Conservation (phyloP, 2,329 filamentous ascomycete genomes). For the Beauveria sp. region DNA sequence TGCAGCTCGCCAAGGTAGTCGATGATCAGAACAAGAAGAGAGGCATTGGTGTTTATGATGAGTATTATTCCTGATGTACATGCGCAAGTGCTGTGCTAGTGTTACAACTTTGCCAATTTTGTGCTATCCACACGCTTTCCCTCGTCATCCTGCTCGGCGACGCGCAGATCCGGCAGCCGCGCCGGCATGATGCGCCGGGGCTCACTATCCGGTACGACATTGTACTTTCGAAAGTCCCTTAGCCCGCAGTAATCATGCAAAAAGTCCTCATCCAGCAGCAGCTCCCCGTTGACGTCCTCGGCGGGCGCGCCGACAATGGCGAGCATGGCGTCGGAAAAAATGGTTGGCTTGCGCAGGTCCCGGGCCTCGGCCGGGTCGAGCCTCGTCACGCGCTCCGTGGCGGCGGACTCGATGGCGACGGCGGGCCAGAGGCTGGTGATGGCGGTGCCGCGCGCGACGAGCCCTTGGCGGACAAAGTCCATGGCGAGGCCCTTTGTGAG, state of each 20-base stretch:
- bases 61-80: neutral
- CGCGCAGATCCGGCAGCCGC: conserved; percentile 59
- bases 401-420: conserved; percentile 65
- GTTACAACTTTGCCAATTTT: conserved; percentile 32
- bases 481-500: conserved; percentile 74
- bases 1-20: neutral
- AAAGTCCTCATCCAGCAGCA: conserved; percentile 77
- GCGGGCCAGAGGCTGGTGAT: conserved; percentile 81
- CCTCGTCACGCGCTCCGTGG: conserved; percentile 49
- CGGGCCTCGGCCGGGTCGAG: conserved; percentile 37
- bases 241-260: conserved; percentile 56
- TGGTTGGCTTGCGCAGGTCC: conserved; percentile 60
- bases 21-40: no score
- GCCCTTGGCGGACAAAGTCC: conserved; percentile 65
- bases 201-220: conserved; percentile 51
- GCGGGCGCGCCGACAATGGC: conserved; percentile 59
- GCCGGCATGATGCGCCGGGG: conserved; percentile 75
- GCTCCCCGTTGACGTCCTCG: conserved; percentile 57
- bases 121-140: conserved; percentile 64
- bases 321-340: conserved; percentile 75
- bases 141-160: conserved; percentile 75
- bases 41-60: no score
- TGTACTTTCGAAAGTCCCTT: conserved; percentile 66
- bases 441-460: conserved; percentile 52
- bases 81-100: neutral